Evolutionary conservation across 805 yeast genomes (phyloP).

Genomic region (Candida nitratophila): DNA sequence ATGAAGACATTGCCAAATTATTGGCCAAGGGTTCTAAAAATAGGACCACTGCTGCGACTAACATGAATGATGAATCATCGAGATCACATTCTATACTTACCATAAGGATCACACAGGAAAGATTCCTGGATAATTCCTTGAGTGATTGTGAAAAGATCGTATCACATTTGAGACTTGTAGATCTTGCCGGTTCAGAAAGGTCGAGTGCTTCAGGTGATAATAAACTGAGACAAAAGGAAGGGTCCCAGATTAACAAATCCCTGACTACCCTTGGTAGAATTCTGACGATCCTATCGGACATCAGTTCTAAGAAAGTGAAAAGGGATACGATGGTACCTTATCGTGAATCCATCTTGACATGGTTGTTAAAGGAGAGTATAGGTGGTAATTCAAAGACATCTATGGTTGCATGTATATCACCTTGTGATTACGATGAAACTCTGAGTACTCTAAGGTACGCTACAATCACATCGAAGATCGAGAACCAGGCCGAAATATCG

Average conservation of each 20-base stretch:
- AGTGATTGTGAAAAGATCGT: constrained; percentile 35
- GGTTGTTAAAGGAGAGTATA: constrained; percentile 65
- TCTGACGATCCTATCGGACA: constrained; percentile 39
- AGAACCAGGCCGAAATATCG: constrained; percentile 49
- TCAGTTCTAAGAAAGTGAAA: constrained; percentile 9
- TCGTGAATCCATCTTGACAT: constrained; percentile 69
- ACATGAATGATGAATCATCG: constrained; percentile 65
- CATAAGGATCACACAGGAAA: constrained; percentile 51
- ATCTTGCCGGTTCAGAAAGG: constrained; percentile 78
- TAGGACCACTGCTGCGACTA: constrained; percentile 67
- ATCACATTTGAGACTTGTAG: constrained; percentile 64
- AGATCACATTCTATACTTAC: constrained; percentile 80
- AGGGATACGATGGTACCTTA: constrained; percentile 48
- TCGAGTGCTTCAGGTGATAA: constrained; percentile 55
- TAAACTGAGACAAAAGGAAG: constrained; percentile 61
- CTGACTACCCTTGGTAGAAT: constrained; percentile 74
- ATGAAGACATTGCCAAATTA: constrained; percentile 39
- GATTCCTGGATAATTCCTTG: constrained; percentile 31
- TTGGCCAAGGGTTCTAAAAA: constrained; percentile 44
- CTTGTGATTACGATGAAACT: constrained; percentile 72
- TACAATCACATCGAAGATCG: constrained; percentile 63
- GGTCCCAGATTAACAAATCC: constrained; percentile 71
- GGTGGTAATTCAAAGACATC: constrained; percentile 81
- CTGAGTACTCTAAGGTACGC: constrained; percentile 74
- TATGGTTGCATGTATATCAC: constrained; percentile 85